Conservation (phyloP, 441 rosid species). For the Gossypium davidsonii region DNA sequence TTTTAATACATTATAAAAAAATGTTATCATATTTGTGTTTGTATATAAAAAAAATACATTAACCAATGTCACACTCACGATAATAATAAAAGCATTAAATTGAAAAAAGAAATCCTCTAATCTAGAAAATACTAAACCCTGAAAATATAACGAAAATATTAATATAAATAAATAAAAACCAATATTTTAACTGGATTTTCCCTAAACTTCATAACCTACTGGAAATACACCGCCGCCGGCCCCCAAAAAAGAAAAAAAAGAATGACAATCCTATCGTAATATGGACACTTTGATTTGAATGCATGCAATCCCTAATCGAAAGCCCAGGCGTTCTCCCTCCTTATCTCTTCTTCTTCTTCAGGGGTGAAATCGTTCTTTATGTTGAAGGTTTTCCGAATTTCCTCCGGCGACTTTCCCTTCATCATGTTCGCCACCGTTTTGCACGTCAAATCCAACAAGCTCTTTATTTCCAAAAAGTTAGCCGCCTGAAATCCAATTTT, state of each 20-base stretch:
- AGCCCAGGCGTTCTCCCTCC: slow-evolving; percentile 17
- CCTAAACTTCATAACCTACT: neutral
- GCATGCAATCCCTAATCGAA: neutral
- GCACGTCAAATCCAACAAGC: slow-evolving; percentile 6
- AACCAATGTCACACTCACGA: too few relatives aligned
- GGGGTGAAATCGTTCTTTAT: neutral
- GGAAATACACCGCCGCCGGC: neutral
- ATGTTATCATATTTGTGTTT: too few relatives aligned
- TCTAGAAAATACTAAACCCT: too few relatives aligned
- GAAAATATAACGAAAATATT: too few relatives aligned
- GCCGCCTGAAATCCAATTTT: neutral
- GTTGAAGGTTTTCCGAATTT: neutral
- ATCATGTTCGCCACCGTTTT: slow-evolving; percentile 11
- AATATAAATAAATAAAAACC: too few relatives aligned
- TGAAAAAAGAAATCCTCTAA: too few relatives aligned
- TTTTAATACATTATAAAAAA: too few relatives aligned
- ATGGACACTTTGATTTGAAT: neutral
- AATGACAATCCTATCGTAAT: neutral
- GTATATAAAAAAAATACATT: too few relatives aligned
- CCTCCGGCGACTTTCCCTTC: neutral
- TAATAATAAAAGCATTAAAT: too few relatives aligned
- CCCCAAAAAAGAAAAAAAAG: neutral
- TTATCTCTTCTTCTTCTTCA: neutral
- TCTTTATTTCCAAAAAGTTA: neutral
- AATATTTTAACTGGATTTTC: neutral